These are phyloP conservation scores for Tieghemiomyces parasiticus DNA, from an alignment of 192 early-diverging fungal genomes.

Conservation along the genomic window DNA sequence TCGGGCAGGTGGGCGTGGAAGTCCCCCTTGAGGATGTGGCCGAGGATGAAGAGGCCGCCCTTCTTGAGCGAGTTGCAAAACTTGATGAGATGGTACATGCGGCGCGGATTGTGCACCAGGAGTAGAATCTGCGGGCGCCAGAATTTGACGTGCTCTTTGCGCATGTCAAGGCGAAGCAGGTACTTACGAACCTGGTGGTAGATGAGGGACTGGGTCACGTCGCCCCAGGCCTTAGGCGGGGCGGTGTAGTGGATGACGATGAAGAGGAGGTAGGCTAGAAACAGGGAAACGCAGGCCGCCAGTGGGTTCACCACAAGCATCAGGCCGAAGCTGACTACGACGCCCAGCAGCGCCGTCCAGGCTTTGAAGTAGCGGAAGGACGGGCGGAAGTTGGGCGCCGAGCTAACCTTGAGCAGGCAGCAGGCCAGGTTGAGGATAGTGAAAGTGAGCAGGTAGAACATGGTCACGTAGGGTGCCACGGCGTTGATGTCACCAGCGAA, in stretches of 20 bases:
- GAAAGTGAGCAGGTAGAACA: conserved; percentile 47
- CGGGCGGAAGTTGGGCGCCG: conserved; percentile 54
- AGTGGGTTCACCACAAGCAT: conserved; percentile 40
- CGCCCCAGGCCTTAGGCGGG: conserved; percentile 52
- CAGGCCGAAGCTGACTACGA: conserved; percentile 28
- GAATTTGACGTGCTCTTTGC: conserved; percentile 54
- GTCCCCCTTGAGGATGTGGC: conserved; percentile 41
- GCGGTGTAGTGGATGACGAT: conserved; percentile 48
- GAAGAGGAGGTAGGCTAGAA: conserved; percentile 36
- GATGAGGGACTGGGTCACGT: conserved; percentile 51
- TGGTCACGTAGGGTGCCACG: conserved; percentile 47
- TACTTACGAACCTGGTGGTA: conserved; percentile 62
- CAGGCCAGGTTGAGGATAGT: conserved; percentile 48
- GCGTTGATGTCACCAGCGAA: conserved; percentile 45
- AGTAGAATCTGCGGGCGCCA: conserved; percentile 58
- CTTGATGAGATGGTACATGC: conserved; percentile 36
- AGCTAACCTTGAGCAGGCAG: conserved; percentile 41
- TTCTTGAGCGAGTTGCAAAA: conserved; percentile 58
- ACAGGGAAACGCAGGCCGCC: conserved; percentile 29
- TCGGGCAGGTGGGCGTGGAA: conserved; percentile 33
- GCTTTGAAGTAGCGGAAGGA: conserved; percentile 49
- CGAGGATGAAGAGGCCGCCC: conserved; percentile 49
- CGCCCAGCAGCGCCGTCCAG: conserved; percentile 41
- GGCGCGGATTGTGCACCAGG: conserved; percentile 41
- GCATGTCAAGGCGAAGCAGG: conserved; percentile 39